These are phyloP conservation scores for Monilinia fructicola DNA, from an alignment of 2,329 filamentous ascomycete genomes.

Conservation along the genomic window DNA sequence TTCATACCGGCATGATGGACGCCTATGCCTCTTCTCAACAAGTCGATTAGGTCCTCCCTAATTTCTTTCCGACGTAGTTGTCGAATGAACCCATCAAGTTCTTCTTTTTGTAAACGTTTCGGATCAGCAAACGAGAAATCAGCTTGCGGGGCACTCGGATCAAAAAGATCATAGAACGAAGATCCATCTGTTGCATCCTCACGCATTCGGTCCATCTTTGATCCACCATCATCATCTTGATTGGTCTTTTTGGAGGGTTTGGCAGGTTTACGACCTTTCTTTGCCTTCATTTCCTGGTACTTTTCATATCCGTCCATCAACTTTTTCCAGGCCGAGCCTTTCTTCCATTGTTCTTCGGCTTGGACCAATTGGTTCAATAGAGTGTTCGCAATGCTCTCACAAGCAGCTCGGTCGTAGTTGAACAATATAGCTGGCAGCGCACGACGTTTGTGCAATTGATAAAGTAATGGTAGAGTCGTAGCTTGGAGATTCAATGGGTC, in stretches of 20 bases:
- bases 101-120: slow-evolving; percentile 56
- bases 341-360: slow-evolving; percentile 58
- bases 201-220: slow-evolving; percentile 56
- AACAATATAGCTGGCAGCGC: slow-evolving; percentile 74
- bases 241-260: slow-evolving; percentile 47
- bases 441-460: slow-evolving; percentile 59
- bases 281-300: slow-evolving; percentile 51
- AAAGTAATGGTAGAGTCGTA: slow-evolving; percentile 58
- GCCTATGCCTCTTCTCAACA: slow-evolving; percentile 66
- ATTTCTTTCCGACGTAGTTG: slow-evolving; percentile 54
- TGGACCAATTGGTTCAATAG: slow-evolving; percentile 54
- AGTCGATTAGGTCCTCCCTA: slow-evolving; percentile 54
- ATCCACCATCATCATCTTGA: slow-evolving; percentile 49
- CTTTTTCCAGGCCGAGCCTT: slow-evolving; percentile 58
- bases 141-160: slow-evolving; percentile 62
- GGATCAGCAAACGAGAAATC: slow-evolving; percentile 66
- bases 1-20: slow-evolving; percentile 82
- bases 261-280: slow-evolving; percentile 47
- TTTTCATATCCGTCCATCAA: slow-evolving; percentile 58
- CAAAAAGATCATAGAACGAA: slow-evolving; percentile 62
- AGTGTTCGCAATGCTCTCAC: slow-evolving; percentile 57
- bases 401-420: slow-evolving; percentile 68
- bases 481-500: slow-evolving; percentile 41
- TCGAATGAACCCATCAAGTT: slow-evolving; percentile 56
- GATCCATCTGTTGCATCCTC: slow-evolving; percentile 56